Evolutionary conservation across 306 rosid species (phyloP), one percentile per base, ranked within the genome.

Genomic region (Quillaja saponaria): DNA sequence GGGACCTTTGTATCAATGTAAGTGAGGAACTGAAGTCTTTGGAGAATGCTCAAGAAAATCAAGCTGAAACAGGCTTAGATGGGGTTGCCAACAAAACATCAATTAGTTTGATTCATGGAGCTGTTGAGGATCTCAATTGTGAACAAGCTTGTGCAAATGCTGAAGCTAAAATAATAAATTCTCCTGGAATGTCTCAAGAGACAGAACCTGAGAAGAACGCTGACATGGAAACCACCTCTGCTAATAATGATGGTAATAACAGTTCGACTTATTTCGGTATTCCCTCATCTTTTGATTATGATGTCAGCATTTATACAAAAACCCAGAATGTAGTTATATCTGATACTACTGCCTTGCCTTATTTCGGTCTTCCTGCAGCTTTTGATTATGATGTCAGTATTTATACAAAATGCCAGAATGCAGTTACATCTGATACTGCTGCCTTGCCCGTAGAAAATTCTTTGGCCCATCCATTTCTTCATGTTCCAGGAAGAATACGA

Each of bases 341-440:
- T 53, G 74, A 53, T 64, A 66, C 55, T 45, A 6, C 73, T 35
- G 21, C 54, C 56, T 5, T 56, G 62, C 68, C 61, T n/a, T n/a
- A 61, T 66, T 59, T 67, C 51, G 38, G 42, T 48, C 38, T 14
- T 69, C 55, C 63, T 35, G 28, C 44, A 19, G 61, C 51, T 61
- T 55, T 68, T 66, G 34, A 41, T 45, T 15, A 19, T 49, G 55
- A 62, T 71, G 35, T 28, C 45, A 39, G 45, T 52, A 9, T 14
- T 20, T 18, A 4, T 49, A 68, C 15, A 34, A 35, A 51, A 61
- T 28, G 53, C 48, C 28, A 18, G 44, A 9, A 33, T 19, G 39
- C 10, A 53, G 82, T 79, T 62, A 71, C 59, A 8, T 44, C 16
- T 53, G 74, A 53, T 64, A 66, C 55, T 45, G 6, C 73, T 35